phyloP scores from a whole-genome alignment of 1,284 basidiomycete species.

The Ustilago esculenta region DNA sequence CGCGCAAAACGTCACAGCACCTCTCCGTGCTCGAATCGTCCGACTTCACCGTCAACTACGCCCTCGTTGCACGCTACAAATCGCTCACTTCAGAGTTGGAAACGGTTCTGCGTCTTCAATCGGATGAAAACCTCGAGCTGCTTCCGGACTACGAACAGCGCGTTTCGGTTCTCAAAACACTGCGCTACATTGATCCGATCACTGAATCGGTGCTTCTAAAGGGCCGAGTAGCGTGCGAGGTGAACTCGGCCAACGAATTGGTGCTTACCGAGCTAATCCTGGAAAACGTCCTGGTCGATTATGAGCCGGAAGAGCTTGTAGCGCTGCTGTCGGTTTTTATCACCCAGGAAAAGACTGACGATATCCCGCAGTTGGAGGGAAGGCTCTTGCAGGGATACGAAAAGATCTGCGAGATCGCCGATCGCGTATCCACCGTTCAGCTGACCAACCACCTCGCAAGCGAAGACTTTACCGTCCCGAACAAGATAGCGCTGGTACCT shows the following conservation, averaged over 20 bases:
- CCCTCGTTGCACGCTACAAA: slow-evolving; percentile 78
- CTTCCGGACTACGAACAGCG: slow-evolving; percentile 97
- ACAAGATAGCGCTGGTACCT: slow-evolving; percentile 78
- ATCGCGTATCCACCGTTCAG: slow-evolving; percentile 82
- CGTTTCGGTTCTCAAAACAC: slow-evolving; percentile 86
- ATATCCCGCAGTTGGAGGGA: slow-evolving; percentile 80
- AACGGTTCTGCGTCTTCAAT: slow-evolving; percentile 33
- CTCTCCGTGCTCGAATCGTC: slow-evolving; percentile 48
- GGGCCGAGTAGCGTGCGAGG: slow-evolving; percentile 97
- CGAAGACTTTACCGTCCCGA: slow-evolving; percentile 51
- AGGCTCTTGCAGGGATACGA: slow-evolving; percentile 79
- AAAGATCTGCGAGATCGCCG: slow-evolving; percentile 81
- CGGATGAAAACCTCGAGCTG: slow-evolving; percentile 92
- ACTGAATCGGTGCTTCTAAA: slow-evolving; percentile 91
- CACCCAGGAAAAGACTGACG: slow-evolving; percentile 95
- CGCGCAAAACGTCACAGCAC: slow-evolving; percentile 63
- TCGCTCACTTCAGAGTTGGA: slow-evolving; percentile 78
- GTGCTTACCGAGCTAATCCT: slow-evolving; percentile 95
- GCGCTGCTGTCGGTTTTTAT: slow-evolving; percentile 95
- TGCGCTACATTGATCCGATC: slow-evolving; percentile 72
- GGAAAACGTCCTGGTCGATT: slow-evolving; percentile 89
- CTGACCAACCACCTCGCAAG: slow-evolving; percentile 73
- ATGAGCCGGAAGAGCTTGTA: slow-evolving; percentile 95
- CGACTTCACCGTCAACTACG: slow-evolving; percentile 80
- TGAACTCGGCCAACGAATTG: slow-evolving; percentile 88